These are phyloP conservation scores for Stachybotrys chlorohalonatus DNA, from an alignment of 2,329 filamentous ascomycete species.

Conservation along the genomic window DNA sequence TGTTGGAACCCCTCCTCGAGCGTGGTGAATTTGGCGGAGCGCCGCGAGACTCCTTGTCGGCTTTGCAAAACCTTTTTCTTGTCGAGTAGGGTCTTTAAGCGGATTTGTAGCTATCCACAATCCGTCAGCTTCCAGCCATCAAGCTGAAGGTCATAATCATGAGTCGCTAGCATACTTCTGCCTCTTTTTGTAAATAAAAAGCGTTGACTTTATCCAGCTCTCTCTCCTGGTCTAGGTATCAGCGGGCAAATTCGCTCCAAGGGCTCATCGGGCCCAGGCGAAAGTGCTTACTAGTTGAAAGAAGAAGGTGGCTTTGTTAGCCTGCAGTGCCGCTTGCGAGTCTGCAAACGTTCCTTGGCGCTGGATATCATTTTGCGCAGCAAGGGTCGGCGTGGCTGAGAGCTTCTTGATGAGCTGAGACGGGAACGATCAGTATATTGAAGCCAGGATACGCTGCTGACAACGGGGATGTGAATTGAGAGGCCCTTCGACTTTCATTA, in stretches of 20 bases:
- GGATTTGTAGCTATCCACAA: conserved; percentile 68
- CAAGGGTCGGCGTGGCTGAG: conserved; percentile 79
- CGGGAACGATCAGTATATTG: neutral
- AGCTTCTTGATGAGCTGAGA: conserved; percentile 93
- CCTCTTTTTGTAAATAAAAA: conserved; percentile 96
- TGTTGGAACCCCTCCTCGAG: conserved; percentile 95
- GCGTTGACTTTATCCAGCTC: conserved; percentile 98
- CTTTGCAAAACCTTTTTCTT: conserved; percentile 90
- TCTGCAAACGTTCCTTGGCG: conserved; percentile 46
- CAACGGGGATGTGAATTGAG: neutral
- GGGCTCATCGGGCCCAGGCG: conserved; percentile 10
- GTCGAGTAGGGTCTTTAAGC: conserved; percentile 83
- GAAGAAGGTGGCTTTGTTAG: conserved; percentile 98
- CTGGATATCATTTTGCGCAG: conserved; percentile 59
- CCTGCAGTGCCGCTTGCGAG: conserved; percentile 82
- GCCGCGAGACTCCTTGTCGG: conserved; percentile 69
- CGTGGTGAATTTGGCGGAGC: conserved; percentile 88
- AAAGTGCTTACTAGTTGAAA: conserved; percentile 70
- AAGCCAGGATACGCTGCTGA: neutral
- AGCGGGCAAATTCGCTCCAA: conserved; percentile 19
- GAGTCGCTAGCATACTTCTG: conserved; percentile 57
- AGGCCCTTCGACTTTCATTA: neutral
- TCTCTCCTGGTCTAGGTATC: conserved; percentile 61
- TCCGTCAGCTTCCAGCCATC: conserved; percentile 4
- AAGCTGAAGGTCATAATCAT: neutral